Percentiles rank a stretch among this genome's conserved stretches.
phyloP scores from a whole-genome alignment of 169 alveolate species.

The Cryptosporidium sp. region DNA sequence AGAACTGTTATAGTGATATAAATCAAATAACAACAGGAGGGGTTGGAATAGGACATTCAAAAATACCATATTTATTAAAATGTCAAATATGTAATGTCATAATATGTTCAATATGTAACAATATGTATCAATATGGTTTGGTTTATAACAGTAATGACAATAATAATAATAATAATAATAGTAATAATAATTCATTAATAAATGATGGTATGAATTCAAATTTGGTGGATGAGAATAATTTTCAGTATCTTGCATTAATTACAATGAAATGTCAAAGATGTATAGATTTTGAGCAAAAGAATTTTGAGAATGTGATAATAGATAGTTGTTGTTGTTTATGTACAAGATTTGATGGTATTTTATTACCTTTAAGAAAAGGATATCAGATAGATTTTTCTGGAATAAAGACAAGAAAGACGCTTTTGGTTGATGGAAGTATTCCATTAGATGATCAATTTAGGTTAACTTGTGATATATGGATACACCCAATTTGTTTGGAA shows the following conservation, averaged over 20 bases:
- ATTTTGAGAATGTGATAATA: not conserved
- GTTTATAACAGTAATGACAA: not conserved
- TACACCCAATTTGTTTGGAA: constrained; percentile 63
- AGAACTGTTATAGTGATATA: not conserved
- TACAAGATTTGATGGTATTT: constrained; percentile 54
- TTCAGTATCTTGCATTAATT: not conserved
- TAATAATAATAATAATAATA: too few species aligned
- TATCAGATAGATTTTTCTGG: constrained; percentile 33
- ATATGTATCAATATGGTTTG: not conserved
- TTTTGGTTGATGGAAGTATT: constrained; percentile 46
- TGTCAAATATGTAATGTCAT: constrained; percentile 41
- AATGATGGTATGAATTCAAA: not conserved
- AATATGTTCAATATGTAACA: constrained; percentile 32
- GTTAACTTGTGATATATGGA: constrained; percentile 39
- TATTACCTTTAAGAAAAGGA: constrained; percentile 27
- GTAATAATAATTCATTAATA: not conserved
- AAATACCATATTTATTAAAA: not conserved
- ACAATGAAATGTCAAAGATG: constrained; percentile 25
- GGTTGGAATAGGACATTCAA: not conserved
- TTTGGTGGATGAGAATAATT: not conserved
- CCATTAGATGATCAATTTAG: constrained; percentile 27
- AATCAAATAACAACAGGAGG: too few species aligned
- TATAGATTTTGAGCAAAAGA: not conserved
- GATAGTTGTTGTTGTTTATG: constrained; percentile 64
- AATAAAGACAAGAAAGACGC: constrained; percentile 15